phyloP scores from a whole-genome alignment of 495 filamentous ascomycete species.

The Penicillium samsonianum region DNA sequence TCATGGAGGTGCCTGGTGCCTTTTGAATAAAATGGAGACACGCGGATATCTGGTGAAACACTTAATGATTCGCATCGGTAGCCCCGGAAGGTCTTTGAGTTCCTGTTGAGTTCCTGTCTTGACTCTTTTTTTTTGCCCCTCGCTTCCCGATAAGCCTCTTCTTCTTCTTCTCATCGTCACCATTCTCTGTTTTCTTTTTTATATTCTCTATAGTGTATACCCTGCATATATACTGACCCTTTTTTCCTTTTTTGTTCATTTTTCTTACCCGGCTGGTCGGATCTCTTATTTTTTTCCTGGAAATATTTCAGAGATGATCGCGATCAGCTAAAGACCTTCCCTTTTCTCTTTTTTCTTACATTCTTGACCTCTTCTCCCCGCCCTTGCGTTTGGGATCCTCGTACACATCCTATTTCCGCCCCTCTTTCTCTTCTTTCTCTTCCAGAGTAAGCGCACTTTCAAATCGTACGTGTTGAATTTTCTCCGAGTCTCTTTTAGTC shows the following conservation, averaged over 20 bases:
- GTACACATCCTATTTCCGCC: constrained; percentile 17
- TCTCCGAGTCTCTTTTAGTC: not conserved
- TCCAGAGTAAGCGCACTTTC: constrained; percentile 12
- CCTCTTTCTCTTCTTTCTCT: constrained; percentile 4
- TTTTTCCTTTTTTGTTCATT: constrained; percentile 7
- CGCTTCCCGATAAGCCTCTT: constrained; percentile 32
- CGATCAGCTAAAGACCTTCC: constrained; percentile 28
- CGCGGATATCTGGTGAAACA: constrained; percentile 32
- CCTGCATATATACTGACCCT: not conserved
- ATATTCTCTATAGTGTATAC: not conserved
- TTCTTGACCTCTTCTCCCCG: constrained; percentile 19
- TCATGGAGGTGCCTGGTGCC: constrained; percentile 32
- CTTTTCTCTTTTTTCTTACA: constrained; percentile 18
- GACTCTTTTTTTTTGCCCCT: constrained; percentile 24
- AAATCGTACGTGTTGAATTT: constrained; percentile 27
- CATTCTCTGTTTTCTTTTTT: constrained; percentile 16
- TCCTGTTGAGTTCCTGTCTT: not conserved
- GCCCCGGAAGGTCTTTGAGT: constrained; percentile 25
- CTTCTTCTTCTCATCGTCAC: constrained; percentile 29
- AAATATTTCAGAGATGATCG: constrained; percentile 26
- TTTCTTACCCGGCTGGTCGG: constrained; percentile 10
- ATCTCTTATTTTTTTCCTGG: not conserved
- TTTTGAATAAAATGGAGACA: constrained; percentile 16
- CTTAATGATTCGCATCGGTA: constrained; percentile 33
- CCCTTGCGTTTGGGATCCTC: constrained; percentile 27